These are phyloP conservation scores for Sechiopsis laciniata DNA, from an alignment of 306 rosid species.

Conservation along the genomic window DNA sequence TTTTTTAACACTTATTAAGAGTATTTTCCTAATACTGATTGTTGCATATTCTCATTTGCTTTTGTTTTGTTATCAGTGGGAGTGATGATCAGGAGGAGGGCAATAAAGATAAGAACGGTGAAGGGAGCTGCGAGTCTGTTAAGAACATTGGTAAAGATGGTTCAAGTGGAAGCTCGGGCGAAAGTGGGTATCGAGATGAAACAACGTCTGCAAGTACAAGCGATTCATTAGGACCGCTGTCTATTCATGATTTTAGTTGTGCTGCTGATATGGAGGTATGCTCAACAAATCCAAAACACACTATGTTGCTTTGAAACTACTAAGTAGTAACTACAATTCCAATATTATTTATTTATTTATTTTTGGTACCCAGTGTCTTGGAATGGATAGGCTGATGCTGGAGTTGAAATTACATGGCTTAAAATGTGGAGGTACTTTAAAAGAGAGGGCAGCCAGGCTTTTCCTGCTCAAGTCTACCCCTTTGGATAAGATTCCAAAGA, in stretches of 20 bases:
- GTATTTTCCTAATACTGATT: no score
- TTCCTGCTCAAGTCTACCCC: slow-evolving; percentile 77
- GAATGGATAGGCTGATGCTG: slow-evolving; percentile 67
- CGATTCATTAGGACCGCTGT: slow-evolving; percentile 41
- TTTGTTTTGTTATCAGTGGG: slow-evolving; percentile 38
- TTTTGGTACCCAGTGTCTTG: slow-evolving; percentile 47
- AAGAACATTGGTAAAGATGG: slow-evolving; percentile 37
- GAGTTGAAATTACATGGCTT: slow-evolving; percentile 74
- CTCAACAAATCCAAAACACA: neutral
- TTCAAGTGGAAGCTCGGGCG: slow-evolving; percentile 45
- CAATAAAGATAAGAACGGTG: slow-evolving; percentile 42
- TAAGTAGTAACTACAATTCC: neutral
- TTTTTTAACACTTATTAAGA: no score
- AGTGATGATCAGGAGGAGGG: slow-evolving; percentile 47
- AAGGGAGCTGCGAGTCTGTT: slow-evolving; percentile 63
- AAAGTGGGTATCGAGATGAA: slow-evolving; percentile 41
- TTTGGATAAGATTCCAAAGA: slow-evolving; percentile 69
- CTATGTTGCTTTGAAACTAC: neutral
- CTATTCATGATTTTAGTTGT: slow-evolving; percentile 51
- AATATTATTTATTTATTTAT: neutral
- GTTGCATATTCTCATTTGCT: neutral
- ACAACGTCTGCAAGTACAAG: slow-evolving; percentile 35
- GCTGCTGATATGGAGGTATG: slow-evolving; percentile 88
- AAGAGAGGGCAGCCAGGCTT: slow-evolving; percentile 92
- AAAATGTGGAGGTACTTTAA: slow-evolving; percentile 88